These are phyloP conservation scores for Rhynchospora breviuscula DNA, from an alignment of 176 grass and related monocot species.

Conservation along the genomic window DNA sequence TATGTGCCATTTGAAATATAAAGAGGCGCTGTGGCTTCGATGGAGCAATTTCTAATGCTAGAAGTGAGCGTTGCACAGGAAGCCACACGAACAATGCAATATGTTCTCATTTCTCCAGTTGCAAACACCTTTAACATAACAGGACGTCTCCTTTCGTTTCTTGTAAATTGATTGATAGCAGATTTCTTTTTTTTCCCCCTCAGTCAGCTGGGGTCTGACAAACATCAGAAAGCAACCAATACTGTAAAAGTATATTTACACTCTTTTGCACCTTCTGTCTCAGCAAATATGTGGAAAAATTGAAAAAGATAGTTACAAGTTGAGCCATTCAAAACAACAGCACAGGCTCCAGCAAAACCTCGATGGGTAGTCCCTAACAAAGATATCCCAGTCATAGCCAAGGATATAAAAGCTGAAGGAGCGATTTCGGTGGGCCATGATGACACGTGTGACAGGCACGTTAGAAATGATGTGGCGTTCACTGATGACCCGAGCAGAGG, in stretches of 20 bases:
- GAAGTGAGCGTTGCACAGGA: too few species aligned
- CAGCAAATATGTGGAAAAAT: not conserved
- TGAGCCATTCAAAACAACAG: slow-evolving; percentile 84
- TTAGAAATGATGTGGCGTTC: slow-evolving; percentile 78
- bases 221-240: not conserved
- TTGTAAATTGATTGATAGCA: too few species aligned
- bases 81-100: too few species aligned
- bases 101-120: too few species aligned
- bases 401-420: slow-evolving; percentile 80
- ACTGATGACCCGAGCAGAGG: slow-evolving; percentile 53
- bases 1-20: too few species aligned
- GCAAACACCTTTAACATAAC: too few species aligned
- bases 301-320: slow-evolving; percentile 1
- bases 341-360: slow-evolving; percentile 81
- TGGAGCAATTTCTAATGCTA: too few species aligned
- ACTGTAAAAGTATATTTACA: not conserved
- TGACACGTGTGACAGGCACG: slow-evolving; percentile 72
- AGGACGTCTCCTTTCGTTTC: too few species aligned
- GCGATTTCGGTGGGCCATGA: slow-evolving; percentile 42
- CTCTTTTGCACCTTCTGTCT: not conserved
- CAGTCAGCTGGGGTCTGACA: not conserved
- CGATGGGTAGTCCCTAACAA: slow-evolving; percentile 66
- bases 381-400: slow-evolving; percentile 62
- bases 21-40: too few species aligned
- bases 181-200: too few species aligned